Evolutionary conservation across 2,329 filamentous ascomycete species (phyloP).

Genomic region (Calonectria crousiana): DNA sequence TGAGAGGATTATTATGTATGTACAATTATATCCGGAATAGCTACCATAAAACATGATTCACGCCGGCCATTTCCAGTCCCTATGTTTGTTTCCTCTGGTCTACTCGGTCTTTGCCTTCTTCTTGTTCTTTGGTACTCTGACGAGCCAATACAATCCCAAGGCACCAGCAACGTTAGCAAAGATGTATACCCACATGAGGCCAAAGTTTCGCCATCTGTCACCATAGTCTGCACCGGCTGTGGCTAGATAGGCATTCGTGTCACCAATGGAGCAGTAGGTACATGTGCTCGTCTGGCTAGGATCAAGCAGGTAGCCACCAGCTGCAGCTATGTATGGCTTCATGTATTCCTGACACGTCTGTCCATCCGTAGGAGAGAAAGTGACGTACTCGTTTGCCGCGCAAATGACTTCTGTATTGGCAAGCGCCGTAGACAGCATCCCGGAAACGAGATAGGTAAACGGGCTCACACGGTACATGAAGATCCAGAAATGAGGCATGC

Average conservation of each 20-base stretch:
- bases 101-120: conserved; percentile 30
- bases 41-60: background rate
- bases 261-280: conserved; percentile 64
- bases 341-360: conserved; percentile 73
- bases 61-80: background rate
- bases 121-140: conserved; percentile 59
- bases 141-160: conserved; percentile 68
- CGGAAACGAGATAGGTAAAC: conserved; percentile 83
- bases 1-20: background rate
- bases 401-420: conserved; percentile 76
- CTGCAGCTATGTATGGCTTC: conserved; percentile 56
- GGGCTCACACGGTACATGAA: conserved; percentile 78
- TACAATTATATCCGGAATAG: background rate
- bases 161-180: conserved; percentile 69
- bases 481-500: conserved; percentile 65
- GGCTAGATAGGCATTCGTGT: conserved; percentile 66
- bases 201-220: conserved; percentile 77
- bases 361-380: conserved; percentile 72
- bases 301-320: conserved; percentile 69
- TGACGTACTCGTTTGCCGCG: conserved; percentile 75
- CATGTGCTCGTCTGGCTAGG: conserved; percentile 61
- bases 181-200: conserved; percentile 71
- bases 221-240: conserved; percentile 64
- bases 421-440: conserved; percentile 77
- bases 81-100: too few relatives aligned